These are phyloP conservation scores for Bryoerythrophyllum caledonicum DNA, from an alignment of 225 moss, liverwort and hornwort species.

Conservation along the genomic window DNA sequence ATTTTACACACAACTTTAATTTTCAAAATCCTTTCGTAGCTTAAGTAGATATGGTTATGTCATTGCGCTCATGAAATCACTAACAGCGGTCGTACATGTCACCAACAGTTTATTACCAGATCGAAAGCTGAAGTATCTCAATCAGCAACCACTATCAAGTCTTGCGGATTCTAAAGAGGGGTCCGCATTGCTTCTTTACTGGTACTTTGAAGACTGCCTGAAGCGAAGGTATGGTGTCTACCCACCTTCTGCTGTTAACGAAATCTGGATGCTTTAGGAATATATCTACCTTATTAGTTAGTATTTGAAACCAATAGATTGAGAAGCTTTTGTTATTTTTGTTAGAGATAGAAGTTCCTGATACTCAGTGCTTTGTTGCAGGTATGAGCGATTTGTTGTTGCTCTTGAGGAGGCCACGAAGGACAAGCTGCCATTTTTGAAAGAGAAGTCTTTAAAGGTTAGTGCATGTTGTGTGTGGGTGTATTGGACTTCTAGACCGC, in stretches of 20 bases:
- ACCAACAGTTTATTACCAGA: constrained; percentile 85
- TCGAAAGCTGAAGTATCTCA: constrained; percentile 91
- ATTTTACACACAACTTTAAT: neutral
- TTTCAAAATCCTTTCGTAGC: neutral
- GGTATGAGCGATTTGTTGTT: constrained; percentile 84
- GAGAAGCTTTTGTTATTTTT: constrained; percentile 3
- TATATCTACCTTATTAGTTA: neutral
- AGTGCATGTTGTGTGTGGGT: constrained; percentile 17
- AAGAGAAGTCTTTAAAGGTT: constrained; percentile 95
- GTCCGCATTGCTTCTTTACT: constrained; percentile 66
- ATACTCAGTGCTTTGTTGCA: constrained; percentile 30
- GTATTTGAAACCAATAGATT: constrained; percentile 7
- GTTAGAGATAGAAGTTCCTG: constrained; percentile 17
- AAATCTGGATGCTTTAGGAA: neutral
- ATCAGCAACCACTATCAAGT: constrained; percentile 78
- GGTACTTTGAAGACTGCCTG: constrained; percentile 96
- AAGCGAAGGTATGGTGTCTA: constrained; percentile 71
- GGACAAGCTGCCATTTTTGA: constrained; percentile 76
- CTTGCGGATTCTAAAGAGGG: constrained; percentile 77
- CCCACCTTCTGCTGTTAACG: neutral
- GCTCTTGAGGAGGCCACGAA: constrained; percentile 91
- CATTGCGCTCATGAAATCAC: constrained; percentile 5
- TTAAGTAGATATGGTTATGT: constrained; percentile 2
- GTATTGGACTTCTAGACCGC: neutral
- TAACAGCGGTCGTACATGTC: constrained; percentile 6